Percentiles rank a stretch among this genome's conserved stretches.
phyloP scores from a whole-genome alignment of 495 filamentous ascomycete species.

The Neurospora cerealis region DNA sequence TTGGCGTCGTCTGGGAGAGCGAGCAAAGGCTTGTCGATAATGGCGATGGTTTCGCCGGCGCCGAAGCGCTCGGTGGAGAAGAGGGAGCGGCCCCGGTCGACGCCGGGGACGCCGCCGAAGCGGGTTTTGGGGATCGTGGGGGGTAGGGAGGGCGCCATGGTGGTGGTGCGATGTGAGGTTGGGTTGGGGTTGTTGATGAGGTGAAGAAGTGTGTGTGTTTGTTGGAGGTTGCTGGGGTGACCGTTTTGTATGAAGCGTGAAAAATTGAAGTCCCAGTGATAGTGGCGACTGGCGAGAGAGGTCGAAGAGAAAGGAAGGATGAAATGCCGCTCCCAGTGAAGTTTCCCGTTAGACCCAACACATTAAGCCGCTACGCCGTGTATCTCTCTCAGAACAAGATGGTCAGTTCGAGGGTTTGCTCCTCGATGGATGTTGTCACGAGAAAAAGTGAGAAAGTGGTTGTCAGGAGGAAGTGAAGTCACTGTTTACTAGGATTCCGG shows the following conservation, averaged over 20 bases:
- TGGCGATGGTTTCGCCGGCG: slow-evolving; percentile 32
- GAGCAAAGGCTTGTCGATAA: slow-evolving; percentile 28
- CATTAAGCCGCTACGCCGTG: neutral
- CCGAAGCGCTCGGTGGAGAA: slow-evolving; percentile 20
- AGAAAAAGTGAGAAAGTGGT: neutral
- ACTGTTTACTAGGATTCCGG: neutral
- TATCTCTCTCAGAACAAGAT: neutral
- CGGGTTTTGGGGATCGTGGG: neutral
- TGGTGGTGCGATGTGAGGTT: neutral
- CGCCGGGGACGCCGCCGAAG: neutral
- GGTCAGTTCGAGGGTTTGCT: neutral
- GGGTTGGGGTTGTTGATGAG: neutral
- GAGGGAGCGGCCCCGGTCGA: slow-evolving; percentile 27
- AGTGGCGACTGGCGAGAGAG: neutral
- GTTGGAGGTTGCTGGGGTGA: neutral
- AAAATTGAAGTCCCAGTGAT: neutral
- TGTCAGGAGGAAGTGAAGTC: neutral
- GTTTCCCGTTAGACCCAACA: neutral
- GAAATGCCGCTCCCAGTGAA: neutral
- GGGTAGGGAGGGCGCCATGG: slow-evolving; percentile 11
- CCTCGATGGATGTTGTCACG: neutral
- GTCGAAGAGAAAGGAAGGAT: neutral
- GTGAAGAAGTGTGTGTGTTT: neutral
- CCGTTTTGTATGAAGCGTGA: neutral
- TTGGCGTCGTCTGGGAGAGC: slow-evolving; percentile 30